Percentiles rank a stretch among this genome's conserved stretches.
Conservation (phyloP, 768 basidiomycete species). For the Hygrophorus pudorinus region DNA sequence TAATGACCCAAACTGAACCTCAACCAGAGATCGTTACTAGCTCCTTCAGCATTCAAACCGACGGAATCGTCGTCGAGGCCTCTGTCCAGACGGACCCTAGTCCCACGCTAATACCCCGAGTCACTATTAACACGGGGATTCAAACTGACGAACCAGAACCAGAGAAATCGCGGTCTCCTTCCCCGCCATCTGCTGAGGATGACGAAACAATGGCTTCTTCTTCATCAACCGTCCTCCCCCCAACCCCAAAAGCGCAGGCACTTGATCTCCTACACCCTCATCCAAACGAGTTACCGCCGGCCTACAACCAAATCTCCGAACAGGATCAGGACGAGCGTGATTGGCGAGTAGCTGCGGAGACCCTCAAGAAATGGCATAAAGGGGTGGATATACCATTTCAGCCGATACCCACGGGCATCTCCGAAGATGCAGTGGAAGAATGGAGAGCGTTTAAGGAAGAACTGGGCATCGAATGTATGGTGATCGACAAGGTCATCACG, state of each 20-base stretch:
- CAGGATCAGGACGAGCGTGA: constrained; percentile 43
- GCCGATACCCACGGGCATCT: constrained; percentile 42
- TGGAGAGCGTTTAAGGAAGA: constrained; percentile 77
- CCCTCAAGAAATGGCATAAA: constrained; percentile 62
- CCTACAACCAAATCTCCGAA: constrained; percentile 53
- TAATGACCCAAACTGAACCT: constrained; percentile 53
- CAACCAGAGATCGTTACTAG: constrained; percentile 36
- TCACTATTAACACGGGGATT: constrained; percentile 46
- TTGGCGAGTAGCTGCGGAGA: constrained; percentile 43
- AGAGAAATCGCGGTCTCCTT: constrained; percentile 33
- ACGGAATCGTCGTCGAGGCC: constrained; percentile 21
- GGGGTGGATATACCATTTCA: constrained; percentile 41
- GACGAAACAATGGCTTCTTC: constrained; percentile 59
- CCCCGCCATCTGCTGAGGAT: constrained; percentile 26
- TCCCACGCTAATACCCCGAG: constrained; percentile 24
- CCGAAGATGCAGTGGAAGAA: constrained; percentile 59
- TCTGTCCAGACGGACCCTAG: constrained; percentile 26
- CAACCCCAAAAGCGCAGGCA: constrained; percentile 49
- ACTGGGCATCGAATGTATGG: constrained; percentile 64
- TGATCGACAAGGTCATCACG: constrained; percentile 65
- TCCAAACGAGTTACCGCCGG: constrained; percentile 55
- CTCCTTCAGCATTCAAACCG: constrained; percentile 51
- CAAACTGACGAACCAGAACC: constrained; percentile 47
- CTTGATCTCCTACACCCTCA: constrained; percentile 19
- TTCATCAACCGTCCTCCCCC: constrained; percentile 61